phyloP scores from a whole-genome alignment of 164 flowering plant species.

The Chimonanthus salicifolius region DNA sequence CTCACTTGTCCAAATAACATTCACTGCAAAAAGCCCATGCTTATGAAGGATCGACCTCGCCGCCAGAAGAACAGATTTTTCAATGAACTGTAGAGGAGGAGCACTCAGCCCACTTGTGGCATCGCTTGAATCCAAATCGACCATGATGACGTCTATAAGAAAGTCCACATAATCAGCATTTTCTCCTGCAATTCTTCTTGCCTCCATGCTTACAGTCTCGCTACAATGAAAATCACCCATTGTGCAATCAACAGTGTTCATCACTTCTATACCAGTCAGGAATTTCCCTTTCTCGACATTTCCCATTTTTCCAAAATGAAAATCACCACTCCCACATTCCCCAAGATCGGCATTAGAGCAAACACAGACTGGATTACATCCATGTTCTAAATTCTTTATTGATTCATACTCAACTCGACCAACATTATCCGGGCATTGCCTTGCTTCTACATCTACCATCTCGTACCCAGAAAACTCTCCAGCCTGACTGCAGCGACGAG shows the following conservation, averaged over 20 bases:
- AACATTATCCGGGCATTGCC: not conserved
- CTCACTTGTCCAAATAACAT: constrained; percentile 53
- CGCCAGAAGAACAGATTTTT: constrained; percentile 39
- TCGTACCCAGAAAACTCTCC: not conserved
- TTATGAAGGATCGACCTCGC: constrained; percentile 36
- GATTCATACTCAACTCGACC: not conserved
- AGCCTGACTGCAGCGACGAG: not conserved
- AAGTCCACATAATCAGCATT: constrained; percentile 5
- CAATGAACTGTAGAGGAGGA: constrained; percentile 64
- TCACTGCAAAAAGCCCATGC: constrained; percentile 55
- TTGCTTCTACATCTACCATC: not conserved
- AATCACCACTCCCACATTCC: not conserved
- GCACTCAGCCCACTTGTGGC: constrained; percentile 46
- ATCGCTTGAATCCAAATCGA: constrained; percentile 84
- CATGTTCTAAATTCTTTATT: not conserved
- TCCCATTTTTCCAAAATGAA: too few species aligned
- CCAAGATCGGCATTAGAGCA: not conserved
- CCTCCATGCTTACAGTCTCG: too few species aligned
- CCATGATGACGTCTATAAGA: constrained; percentile 62
- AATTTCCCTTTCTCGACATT: too few species aligned
- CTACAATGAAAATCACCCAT: not conserved
- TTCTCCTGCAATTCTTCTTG: too few species aligned
- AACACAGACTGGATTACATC: not conserved
- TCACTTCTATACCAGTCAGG: too few species aligned
- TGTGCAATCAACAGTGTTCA: not conserved